Percentiles rank a stretch among this genome's conserved stretches.
These are phyloP conservation scores for Alectoria sarmentosa DNA, from an alignment of 495 filamentous ascomycete genomes.

Conservation along the genomic window DNA sequence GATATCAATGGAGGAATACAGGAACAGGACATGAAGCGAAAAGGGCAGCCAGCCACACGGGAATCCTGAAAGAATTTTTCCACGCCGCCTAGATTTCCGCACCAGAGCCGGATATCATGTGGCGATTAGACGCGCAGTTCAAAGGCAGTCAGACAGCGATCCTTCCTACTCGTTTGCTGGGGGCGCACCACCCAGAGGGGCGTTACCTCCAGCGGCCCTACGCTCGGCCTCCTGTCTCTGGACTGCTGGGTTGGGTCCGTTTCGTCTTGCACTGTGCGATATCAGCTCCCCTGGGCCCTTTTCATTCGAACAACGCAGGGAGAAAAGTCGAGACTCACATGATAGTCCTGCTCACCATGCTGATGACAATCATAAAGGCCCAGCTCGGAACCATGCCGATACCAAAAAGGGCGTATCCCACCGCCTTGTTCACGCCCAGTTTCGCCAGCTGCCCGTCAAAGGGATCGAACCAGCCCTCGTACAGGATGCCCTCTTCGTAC, in stretches of 20 bases:
- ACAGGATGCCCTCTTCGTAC: slow-evolving; percentile 45
- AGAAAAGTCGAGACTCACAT: slow-evolving; percentile 58
- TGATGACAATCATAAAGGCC: slow-evolving; percentile 74
- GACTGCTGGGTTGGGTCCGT: not conserved
- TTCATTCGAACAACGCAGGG: not conserved
- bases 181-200: slow-evolving; percentile 14
- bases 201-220: slow-evolving; percentile 4
- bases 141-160: too few species aligned
- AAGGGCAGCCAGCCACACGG: too few species aligned
- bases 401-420: slow-evolving; percentile 61
- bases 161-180: slow-evolving; percentile 17
- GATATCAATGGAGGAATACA: not conserved
- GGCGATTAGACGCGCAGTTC: too few species aligned
- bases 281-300: not conserved
- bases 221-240: not conserved
- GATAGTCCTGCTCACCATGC: slow-evolving; percentile 69
- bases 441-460: slow-evolving; percentile 66
- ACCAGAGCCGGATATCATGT: not conserved
- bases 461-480: slow-evolving; percentile 74
- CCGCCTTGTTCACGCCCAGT: slow-evolving; percentile 52
- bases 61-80: too few species aligned
- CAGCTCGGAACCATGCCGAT: slow-evolving; percentile 57
- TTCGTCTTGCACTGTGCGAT: not conserved
- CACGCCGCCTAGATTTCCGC: not conserved
- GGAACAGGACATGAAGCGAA: too few species aligned